Evolutionary conservation across 2,329 filamentous ascomycete species (phyloP), one percentile per base, ranked within the genome.

Genomic region (Fusarium nodosum): DNA sequence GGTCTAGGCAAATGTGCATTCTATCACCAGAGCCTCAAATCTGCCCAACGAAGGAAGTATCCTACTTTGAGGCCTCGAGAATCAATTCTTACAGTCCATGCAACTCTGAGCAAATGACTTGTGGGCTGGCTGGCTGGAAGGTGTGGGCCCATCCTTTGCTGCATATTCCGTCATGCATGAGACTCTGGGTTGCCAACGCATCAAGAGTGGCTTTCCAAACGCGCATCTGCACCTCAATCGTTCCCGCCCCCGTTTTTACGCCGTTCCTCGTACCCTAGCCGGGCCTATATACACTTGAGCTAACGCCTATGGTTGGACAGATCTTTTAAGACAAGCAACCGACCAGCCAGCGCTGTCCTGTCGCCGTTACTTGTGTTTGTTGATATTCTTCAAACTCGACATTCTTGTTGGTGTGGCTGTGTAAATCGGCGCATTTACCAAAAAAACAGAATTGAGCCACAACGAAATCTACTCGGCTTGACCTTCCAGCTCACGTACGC

Each of bases 401-500:
- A 46, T 16, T 56, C n/a, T 63, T 55, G 60, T 44, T 83, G 81
- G 84, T 82, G 81, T 84, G 85, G 83, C 78, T 79, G 77, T 77
- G 74, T 76, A 72, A 60, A 67, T 51, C 57, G 59, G 46, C 55
- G 45, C 73, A 79, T 77, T 42, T 20, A 16, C 22, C 76, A 81
- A 79, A 38, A 64, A 46, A 60, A 52, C 64, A 66, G 59, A 56
- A 56, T 79, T 80, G 80, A 79, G 79, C 77, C 77, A 72, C 80
- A 76, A 83, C 80, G 75, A 83, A 82, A 84, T 84, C 84, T 82
- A 82, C 84, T 81, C 85, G 80, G 84, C 80, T 81, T 41, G 82
- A 80, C 78, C 79, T 88, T 87, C 86, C 87, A 89, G 83, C 87
- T 84, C 87, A 88, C 86, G 82, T 80, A 82, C 85, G 80, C 84